Evolutionary conservation across 1,284 basidiomycete species (phyloP).

Genomic region (Amylostereum chailletii): DNA sequence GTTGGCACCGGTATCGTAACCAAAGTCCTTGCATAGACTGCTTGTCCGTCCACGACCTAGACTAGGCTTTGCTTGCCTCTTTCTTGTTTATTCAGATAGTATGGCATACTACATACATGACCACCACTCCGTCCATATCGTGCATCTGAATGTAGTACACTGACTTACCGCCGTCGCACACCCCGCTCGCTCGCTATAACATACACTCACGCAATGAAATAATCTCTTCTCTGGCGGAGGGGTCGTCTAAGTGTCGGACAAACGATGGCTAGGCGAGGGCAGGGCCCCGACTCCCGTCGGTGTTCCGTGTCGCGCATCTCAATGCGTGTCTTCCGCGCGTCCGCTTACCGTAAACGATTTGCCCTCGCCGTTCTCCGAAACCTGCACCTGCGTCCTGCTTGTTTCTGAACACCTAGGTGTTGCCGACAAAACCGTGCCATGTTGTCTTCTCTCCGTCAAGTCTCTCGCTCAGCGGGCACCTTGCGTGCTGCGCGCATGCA

Average conservation of each 20-base stretch:
- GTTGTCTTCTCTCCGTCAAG: slow-evolving; percentile 21
- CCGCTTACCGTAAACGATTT: not conserved
- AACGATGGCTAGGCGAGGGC: too few relatives aligned
- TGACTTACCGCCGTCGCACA: too few relatives aligned
- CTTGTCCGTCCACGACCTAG: not conserved
- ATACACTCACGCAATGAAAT: too few relatives aligned
- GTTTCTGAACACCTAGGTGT: not conserved
- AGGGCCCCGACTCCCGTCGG: too few relatives aligned
- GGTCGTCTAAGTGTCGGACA: too few relatives aligned
- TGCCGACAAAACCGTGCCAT: slow-evolving; percentile 7
- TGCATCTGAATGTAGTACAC: too few relatives aligned
- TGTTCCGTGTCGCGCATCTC: too few relatives aligned
- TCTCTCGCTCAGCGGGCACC: slow-evolving; percentile 18
- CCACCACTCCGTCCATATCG: too few relatives aligned
- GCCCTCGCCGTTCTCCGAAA: slow-evolving; percentile 12
- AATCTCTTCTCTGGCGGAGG: too few relatives aligned
- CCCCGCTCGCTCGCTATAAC: too few relatives aligned
- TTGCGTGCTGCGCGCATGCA: slow-evolving; percentile 17
- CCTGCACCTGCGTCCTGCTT: not conserved
- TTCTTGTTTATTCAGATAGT: not conserved
- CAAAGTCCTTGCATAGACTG: slow-evolving; percentile 53
- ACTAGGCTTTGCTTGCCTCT: too few relatives aligned
- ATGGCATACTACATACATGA: not conserved
- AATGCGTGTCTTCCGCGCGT: too few relatives aligned
- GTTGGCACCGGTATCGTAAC: slow-evolving; percentile 90